Evolutionary conservation across 495 filamentous ascomycete genomes (phyloP), one percentile per base, ranked within the genome.

Genomic region (Sphaerosporella brunnea): DNA sequence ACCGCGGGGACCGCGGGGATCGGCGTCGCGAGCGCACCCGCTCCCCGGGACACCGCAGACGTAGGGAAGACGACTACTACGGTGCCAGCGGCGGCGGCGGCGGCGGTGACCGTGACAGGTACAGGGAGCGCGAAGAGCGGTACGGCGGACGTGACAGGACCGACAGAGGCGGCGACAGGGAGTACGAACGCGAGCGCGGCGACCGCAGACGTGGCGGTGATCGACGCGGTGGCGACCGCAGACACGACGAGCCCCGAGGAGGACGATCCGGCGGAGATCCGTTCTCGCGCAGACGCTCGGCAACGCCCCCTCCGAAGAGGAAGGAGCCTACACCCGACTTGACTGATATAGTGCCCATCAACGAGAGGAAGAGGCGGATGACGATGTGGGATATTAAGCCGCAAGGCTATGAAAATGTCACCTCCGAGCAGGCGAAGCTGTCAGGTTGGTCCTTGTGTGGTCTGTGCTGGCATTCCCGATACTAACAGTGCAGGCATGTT

Each of bases 321-420:
- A 78, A 79, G 59, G 90, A 96, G 63, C 82, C 88, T 19, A 96
- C 90, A 0, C 92, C 90, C 20, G 92, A 99, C 65, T 68, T 99
- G 62, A 93, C 87, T 50, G 78, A 93, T 56, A 68, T 84, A 49
- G 67, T 77, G 21, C 74, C 84, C 7, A 68, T 99, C 45, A 68
- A 82, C 45, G 76, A 84, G 54, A 78, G 87, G 47, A 85, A 83
- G 70, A 78, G 90, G 54, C 78, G 90, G 45, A 66, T 96, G 68
- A 95, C 86, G 23, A 93, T 96, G 63, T 99, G 90, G 90, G 90
- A 99, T 62, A 93, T 99, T 63, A 99, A 96, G 68, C 90, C 90
- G 10, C 84, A 84, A 18, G 88, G 90, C 23, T 99, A 99, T 58
- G 90, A 96, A 64, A 94, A 93, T 66, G 90, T 99, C 51, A 95